A percentile compares a stretch with the other conserved stretches of the same genome.
Evolutionary conservation across 225 moss, liverwort and hornwort species (phyloP).

Genomic region (Anthoceros angustus): DNA sequence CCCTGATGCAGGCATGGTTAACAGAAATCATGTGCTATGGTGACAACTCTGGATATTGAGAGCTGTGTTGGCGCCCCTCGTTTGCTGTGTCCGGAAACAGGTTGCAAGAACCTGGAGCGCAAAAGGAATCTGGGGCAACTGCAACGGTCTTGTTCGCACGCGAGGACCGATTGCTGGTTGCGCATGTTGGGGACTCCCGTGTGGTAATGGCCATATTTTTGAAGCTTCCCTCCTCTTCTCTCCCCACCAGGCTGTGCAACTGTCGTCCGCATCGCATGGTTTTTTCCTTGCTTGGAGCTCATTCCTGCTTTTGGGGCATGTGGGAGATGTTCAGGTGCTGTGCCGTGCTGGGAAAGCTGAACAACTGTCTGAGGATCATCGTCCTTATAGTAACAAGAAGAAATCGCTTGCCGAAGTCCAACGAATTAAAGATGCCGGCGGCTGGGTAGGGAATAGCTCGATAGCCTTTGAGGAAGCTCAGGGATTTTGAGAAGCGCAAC

Average conservation of each 20-base stretch:
- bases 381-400: constrained; percentile 61
- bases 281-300: not conserved
- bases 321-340: constrained; percentile 43
- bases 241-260: not conserved
- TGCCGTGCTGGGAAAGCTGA: constrained; percentile 61
- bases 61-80: not conserved
- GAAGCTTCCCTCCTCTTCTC: not conserved
- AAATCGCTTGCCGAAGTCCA: constrained; percentile 48
- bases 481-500: not conserved
- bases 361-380: constrained; percentile 71
- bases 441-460: constrained; percentile 50
- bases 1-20: not conserved
- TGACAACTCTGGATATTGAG: not conserved
- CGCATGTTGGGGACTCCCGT: not conserved
- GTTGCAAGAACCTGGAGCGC: not conserved
- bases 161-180: not conserved
- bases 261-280: not conserved
- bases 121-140: not conserved
- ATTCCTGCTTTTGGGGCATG: constrained; percentile 1
- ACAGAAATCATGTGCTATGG: not conserved
- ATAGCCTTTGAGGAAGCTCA: not conserved
- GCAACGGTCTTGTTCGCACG: not conserved
- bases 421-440: constrained; percentile 75
- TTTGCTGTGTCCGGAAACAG: not conserved
- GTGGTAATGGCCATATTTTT: not conserved